These are phyloP conservation scores for Fusarium illudens DNA, from an alignment of 2,329 filamentous ascomycete genomes.

Conservation along the genomic window DNA sequence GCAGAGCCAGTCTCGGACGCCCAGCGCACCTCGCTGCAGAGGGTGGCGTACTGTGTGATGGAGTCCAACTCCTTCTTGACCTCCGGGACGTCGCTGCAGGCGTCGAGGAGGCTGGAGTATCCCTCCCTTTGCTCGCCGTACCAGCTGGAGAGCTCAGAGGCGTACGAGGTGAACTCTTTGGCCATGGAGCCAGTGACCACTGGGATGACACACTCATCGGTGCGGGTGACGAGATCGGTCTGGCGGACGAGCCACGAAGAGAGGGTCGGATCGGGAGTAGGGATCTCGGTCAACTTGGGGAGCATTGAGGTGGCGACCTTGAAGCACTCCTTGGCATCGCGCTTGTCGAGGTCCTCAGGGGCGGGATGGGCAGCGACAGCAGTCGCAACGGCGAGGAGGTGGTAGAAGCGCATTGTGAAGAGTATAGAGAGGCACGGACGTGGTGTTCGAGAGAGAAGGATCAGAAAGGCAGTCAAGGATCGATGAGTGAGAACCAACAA, in stretches of 20 bases:
- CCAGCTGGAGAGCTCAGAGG: constrained; percentile 35
- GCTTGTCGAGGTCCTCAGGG: constrained; percentile 20
- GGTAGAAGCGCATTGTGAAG: neutral
- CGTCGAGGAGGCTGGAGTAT: constrained; percentile 32
- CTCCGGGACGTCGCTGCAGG: constrained; percentile 44
- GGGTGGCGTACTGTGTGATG: neutral
- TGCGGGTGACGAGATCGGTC: constrained; percentile 30
- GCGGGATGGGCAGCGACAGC: constrained; percentile 18
- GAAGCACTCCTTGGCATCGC: constrained; percentile 30
- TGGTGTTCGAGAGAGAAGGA: neutral
- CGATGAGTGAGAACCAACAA: neutral
- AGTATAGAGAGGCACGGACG: neutral
- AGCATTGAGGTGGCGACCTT: constrained; percentile 31
- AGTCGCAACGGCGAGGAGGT: constrained; percentile 18
- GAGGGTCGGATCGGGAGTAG: constrained; percentile 31
- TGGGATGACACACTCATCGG: constrained; percentile 39
- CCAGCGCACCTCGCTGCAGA: constrained; percentile 23
- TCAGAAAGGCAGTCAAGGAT: neutral
- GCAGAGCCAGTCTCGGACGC: constrained; percentile 19
- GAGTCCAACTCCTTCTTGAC: constrained; percentile 14
- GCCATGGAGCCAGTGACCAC: constrained; percentile 41
- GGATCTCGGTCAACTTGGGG: constrained; percentile 32
- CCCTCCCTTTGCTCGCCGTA: constrained; percentile 25
- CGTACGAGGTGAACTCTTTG: constrained; percentile 40
- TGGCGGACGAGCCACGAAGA: constrained; percentile 28